Evolutionary conservation across 2,329 filamentous ascomycete species (phyloP).

Genomic region (Purpureocillium takamizusanense): DNA sequence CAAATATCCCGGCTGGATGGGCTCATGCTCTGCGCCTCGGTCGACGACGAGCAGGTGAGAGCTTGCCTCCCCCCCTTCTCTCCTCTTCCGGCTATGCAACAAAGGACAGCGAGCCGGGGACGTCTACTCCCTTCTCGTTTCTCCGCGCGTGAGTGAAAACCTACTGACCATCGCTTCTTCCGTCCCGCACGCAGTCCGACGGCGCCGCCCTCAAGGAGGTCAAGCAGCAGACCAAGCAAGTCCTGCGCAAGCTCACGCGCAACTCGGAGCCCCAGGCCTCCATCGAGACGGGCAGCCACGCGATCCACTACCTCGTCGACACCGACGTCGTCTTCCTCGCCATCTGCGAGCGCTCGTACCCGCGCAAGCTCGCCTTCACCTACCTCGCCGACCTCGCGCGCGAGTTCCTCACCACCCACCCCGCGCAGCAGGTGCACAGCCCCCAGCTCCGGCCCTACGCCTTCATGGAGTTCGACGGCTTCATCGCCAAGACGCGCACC

Average conservation of each 20-base stretch:
- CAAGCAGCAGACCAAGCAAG: conserved; percentile 83
- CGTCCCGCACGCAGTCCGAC: conserved; percentile 50
- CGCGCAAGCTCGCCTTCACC: conserved; percentile 95
- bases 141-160: too few relatives aligned
- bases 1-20: conserved; percentile 92
- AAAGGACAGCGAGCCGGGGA: too few relatives aligned
- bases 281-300: conserved; percentile 78
- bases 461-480: conserved; percentile 96
- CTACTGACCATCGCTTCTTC: too few relatives aligned
- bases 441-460: conserved; percentile 80
- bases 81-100: background rate
- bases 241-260: conserved; percentile 79
- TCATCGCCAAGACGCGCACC: conserved; percentile 85
- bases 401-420: conserved; percentile 87
- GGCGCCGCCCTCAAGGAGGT: conserved; percentile 71
- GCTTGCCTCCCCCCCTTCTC: background rate
- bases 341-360: conserved; percentile 89
- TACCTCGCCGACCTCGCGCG: conserved; percentile 87
- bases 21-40: conserved; percentile 88
- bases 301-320: conserved; percentile 83
- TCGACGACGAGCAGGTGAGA: conserved; percentile 70
- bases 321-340: conserved; percentile 81
- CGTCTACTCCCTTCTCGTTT: too few relatives aligned
- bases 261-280: conserved; percentile 85
- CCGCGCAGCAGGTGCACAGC: conserved; percentile 60